phyloP scores from a whole-genome alignment of 306 rosid species.

The Ammopiptanthus mongolicus region DNA sequence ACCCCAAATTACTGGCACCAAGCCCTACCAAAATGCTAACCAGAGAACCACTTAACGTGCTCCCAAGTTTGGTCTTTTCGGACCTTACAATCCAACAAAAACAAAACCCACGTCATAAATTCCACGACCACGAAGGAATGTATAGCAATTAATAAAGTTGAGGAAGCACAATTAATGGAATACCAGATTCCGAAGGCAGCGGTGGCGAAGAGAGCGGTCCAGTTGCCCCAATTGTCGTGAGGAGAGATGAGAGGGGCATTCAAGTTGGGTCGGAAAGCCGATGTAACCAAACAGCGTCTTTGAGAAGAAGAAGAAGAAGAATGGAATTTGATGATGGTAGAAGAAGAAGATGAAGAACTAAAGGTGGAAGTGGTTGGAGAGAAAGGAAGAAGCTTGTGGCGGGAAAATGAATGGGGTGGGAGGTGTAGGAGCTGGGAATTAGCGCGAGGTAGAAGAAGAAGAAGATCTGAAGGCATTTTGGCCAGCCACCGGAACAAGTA shows the following conservation, averaged over 20 bases:
- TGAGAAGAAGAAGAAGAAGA: background rate
- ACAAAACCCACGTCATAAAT: background rate
- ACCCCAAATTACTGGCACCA: constrained; percentile 64
- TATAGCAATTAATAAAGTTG: too few relatives aligned
- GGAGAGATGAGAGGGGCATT: constrained; percentile 55
- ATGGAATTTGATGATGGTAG: background rate
- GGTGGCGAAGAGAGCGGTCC: constrained; percentile 57
- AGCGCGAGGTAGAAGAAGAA: background rate
- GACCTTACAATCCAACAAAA: constrained; percentile 11
- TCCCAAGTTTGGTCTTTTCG: constrained; percentile 37
- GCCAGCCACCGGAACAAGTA: too few relatives aligned
- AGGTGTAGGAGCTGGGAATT: background rate
- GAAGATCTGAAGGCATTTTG: background rate
- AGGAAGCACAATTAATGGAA: too few relatives aligned
- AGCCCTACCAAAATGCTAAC: constrained; percentile 64
- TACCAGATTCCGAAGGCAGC: constrained; percentile 74
- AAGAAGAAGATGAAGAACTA: background rate
- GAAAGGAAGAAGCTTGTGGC: constrained; percentile 10
- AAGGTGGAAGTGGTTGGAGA: background rate
- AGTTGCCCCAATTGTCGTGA: constrained; percentile 67
- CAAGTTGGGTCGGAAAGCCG: constrained; percentile 22
- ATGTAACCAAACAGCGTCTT: background rate
- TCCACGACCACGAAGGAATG: too few relatives aligned
- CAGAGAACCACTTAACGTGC: constrained; percentile 64
- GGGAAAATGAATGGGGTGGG: background rate